phyloP scores from a whole-genome alignment of 75 land plant species.

The Pinus albicaulis region DNA sequence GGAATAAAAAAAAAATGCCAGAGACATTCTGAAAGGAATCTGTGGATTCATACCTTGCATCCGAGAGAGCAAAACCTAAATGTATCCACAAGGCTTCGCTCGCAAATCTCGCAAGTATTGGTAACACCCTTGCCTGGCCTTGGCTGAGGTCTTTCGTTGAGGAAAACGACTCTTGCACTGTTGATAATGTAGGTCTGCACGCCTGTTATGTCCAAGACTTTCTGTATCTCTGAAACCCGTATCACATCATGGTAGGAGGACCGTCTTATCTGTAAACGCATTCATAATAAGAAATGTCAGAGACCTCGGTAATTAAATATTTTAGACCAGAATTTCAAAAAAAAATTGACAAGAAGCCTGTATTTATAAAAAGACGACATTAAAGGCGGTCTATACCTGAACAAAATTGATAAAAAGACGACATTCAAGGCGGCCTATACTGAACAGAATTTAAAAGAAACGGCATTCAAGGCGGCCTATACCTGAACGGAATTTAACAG shows the following conservation, averaged over 20 bases:
- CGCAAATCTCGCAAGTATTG: slow-evolving; percentile 68
- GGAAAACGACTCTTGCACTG: slow-evolving; percentile 79
- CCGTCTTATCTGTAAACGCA: slow-evolving; percentile 49
- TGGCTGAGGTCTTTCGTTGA: slow-evolving; percentile 68
- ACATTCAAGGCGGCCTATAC: slow-evolving; percentile 6
- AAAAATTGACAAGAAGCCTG: not conserved
- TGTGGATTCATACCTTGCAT: slow-evolving; percentile 51
- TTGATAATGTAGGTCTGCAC: slow-evolving; percentile 79
- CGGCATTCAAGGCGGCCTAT: not conserved
- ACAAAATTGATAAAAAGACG: no score
- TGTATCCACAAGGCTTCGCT: slow-evolving; percentile 57
- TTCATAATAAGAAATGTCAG: no score
- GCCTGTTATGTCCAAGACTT: slow-evolving; percentile 50
- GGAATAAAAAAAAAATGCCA: not conserved
- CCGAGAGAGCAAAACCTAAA: slow-evolving; percentile 77
- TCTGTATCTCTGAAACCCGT: slow-evolving; percentile 67
- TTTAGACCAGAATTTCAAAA: not conserved
- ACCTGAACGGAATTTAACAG: not conserved
- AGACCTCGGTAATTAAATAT: not conserved
- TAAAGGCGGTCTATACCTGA: no score
- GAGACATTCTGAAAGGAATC: not conserved
- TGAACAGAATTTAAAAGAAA: not conserved
- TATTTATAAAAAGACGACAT: not conserved
- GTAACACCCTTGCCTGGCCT: slow-evolving; percentile 74
- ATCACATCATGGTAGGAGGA: slow-evolving; percentile 80